Evolutionary conservation across 257 asterid species (phyloP), one percentile per base, ranked within the genome.

Genomic region (Orobanche coerulescens): DNA sequence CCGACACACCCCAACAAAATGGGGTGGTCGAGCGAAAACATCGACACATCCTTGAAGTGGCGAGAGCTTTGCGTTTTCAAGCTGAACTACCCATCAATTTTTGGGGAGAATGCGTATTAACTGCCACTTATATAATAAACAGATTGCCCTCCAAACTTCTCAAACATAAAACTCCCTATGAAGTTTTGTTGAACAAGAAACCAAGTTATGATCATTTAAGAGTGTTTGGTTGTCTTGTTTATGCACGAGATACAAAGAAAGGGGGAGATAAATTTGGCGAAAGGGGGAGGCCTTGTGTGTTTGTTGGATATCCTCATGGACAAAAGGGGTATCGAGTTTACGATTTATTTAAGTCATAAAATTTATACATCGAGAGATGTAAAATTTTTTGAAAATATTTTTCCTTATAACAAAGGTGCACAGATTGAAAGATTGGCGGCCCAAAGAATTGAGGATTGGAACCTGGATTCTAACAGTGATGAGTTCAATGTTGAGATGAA

Each of bases 21-120:
- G 54, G 54, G n/a, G n/a, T n/a, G n/a, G n/a, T n/a, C n/a, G n/a
- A 11, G 25, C 23, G 58, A 10, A 9, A 51, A 13, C 36, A 51
- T 16, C 15, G 6, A 1, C 9, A 51, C 7, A 20, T 23, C 9
- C 58, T 51, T 2, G 58, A 51, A 25, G 18, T 24, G 2, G 58
- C 36, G 7, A 11, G 37, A 12, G 37, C 37, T 1, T 25, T 51
- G 3, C 18, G 58, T 0, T 23, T 51, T 12, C 36, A 51, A 23
- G 34, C 16, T 0, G 14, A 51, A 10, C 6, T 51, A 23, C 37
- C 58, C 2, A 23, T 51, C 1, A 25, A 22, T 9, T 51, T 51
- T 24, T 51, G 58, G 33, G 58, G 58, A 31, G 54, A 48, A 48
- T 48, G 54, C 16, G 54, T 48, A 6, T 11, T 48, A 10, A 49